Evolutionary conservation across 805 yeast species (phyloP), one percentile per base, ranked within the genome.

Genomic region (Zygosaccharomyces bailii): DNA sequence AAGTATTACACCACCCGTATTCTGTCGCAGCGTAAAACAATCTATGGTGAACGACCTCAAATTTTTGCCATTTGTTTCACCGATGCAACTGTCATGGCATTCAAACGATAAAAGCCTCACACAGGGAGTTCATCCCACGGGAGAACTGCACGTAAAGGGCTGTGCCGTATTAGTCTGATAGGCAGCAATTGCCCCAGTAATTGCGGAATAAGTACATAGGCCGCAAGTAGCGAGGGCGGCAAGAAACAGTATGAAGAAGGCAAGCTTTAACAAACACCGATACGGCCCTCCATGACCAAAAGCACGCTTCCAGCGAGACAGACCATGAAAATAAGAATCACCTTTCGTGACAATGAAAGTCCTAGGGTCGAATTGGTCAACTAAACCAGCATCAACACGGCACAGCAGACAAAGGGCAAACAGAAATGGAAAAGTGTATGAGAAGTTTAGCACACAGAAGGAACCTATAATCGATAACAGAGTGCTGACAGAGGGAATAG

Each of bases 371-470:
- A 70, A 43, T 47, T 50, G 60, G 55, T 70, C 64, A 17, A 61
- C 66, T 49, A 57, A 58, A 25, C 56, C 54, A 11, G 66, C 66
- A 42, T 48, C 52, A 42, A 59, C 39, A 44, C 59, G 63, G 34
- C 61, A 27, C 57, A 48, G 32, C 48, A 57, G 31, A 43, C 50
- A 46, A 35, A 46, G 40, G 8, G 43, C 45, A 24, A 49, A 49
- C 20, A 52, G 25, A 47, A 65, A 63, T 23, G 76, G 76, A 61
- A 72, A 64, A 9, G 75, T 72, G 59, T 72, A 72, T 34, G 74
- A 65, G 63, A 72, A 72, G 52, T 72, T 72, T 48, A 71, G 58
- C 42, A 71, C 71, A 52, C 75, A 72, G 50, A 71, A 55, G 5
- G 75, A 68, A 44, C 75, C 75, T 23, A 72, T 64, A 14, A 72